Evolutionary conservation across 352 stramenopile genomes (phyloP).

Genomic region (Phytophthora pseudosyringae): DNA sequence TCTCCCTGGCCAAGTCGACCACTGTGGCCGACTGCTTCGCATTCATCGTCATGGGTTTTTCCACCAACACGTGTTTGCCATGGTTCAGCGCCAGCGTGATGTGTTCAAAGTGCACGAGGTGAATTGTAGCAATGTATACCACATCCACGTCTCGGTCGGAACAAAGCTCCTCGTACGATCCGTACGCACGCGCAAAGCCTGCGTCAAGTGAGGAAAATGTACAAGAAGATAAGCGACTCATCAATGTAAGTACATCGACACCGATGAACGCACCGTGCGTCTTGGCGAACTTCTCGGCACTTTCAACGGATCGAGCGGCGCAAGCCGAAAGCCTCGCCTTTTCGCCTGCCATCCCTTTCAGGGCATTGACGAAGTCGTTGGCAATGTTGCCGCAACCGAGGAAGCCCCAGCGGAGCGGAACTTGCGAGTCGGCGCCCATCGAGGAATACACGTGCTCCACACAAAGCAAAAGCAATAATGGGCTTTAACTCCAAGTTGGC

Average conservation of each 20-base stretch:
- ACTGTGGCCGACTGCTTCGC: slow-evolving; percentile 73
- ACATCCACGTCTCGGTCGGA: slow-evolving; percentile 83
- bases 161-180: slow-evolving; percentile 85
- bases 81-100: slow-evolving; percentile 74
- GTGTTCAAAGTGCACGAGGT: slow-evolving; percentile 80
- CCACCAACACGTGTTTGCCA: slow-evolving; percentile 92
- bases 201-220: not conserved
- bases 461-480: slow-evolving; percentile 4
- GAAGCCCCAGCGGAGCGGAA: slow-evolving; percentile 58
- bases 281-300: slow-evolving; percentile 50
- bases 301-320: slow-evolving; percentile 51
- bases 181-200: slow-evolving; percentile 71
- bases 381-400: slow-evolving; percentile 69
- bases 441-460: not conserved
- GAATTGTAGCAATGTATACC: slow-evolving; percentile 90
- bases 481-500: not conserved
- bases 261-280: slow-evolving; percentile 38
- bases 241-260: slow-evolving; percentile 32
- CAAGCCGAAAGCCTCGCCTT: slow-evolving; percentile 42
- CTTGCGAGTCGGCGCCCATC: slow-evolving; percentile 28
- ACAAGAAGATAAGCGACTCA: not conserved
- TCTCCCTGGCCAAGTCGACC: slow-evolving; percentile 56
- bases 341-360: slow-evolving; percentile 27
- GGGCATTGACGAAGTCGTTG: slow-evolving; percentile 62
- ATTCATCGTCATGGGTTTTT: slow-evolving; percentile 93